Percentiles rank a stretch among this genome's conserved stretches.
phyloP scores from a whole-genome alignment of 306 rosid genomes.

The Acmispon strigosus region DNA sequence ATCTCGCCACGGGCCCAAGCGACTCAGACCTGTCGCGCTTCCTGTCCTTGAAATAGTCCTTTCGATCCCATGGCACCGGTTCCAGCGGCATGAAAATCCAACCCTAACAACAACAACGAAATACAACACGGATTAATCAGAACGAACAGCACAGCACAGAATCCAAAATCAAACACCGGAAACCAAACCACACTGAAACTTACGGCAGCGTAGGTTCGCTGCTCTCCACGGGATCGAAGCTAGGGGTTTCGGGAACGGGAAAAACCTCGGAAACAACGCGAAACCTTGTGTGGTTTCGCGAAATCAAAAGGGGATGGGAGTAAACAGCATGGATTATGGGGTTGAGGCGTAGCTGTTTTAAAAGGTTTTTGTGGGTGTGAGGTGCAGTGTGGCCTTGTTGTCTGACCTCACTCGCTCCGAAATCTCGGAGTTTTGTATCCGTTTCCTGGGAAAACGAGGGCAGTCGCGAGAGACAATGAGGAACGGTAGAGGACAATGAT shows the following conservation, averaged over 20 bases:
- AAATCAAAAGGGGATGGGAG: background rate
- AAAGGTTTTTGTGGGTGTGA: background rate
- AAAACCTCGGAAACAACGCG: too few relatives aligned
- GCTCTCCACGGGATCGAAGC: background rate
- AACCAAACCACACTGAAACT: background rate
- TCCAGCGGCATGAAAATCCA: slow-evolving; percentile 96
- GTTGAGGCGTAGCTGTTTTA: background rate
- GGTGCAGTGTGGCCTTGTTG: background rate
- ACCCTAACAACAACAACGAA: slow-evolving; percentile 48
- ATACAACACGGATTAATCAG: background rate
- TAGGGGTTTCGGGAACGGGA: background rate
- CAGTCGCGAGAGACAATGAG: background rate
- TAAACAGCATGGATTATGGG: too few relatives aligned
- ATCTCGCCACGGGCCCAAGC: slow-evolving; percentile 68
- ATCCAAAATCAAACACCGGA: background rate
- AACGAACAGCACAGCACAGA: background rate
- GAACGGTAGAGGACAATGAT: background rate
- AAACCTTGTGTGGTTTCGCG: background rate
- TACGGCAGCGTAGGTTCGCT: background rate
- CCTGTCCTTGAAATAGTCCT: slow-evolving; percentile 92
- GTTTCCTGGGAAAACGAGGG: background rate
- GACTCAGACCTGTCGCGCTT: slow-evolving; percentile 86
- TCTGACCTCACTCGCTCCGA: background rate
- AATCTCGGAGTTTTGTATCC: background rate
- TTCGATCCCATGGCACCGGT: slow-evolving; percentile 92